Evolutionary conservation across 129 eudicot species (phyloP).

Genomic region (Heracleum sosnowskyi): DNA sequence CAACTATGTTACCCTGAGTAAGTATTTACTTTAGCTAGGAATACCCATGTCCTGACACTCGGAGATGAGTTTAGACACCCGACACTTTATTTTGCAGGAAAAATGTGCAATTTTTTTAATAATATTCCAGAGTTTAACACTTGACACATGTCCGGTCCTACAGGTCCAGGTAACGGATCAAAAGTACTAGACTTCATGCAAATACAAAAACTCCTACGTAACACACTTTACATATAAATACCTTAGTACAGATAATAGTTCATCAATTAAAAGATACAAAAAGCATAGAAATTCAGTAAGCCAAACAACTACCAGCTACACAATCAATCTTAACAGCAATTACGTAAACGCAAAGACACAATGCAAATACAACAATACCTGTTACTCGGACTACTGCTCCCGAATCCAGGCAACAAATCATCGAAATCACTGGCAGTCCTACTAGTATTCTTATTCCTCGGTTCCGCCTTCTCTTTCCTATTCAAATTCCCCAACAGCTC

Average conservation of each 20-base stretch:
- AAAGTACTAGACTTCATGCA: not conserved
- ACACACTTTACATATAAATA: not conserved
- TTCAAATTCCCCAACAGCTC: conserved; percentile 74
- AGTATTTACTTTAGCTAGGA: not conserved
- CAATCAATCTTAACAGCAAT: not conserved
- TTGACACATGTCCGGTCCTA: not conserved
- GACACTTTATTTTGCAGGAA: not conserved
- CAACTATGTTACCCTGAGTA: not conserved
- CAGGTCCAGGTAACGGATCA: not conserved
- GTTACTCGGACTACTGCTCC: conserved; percentile 44
- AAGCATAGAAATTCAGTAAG: not conserved
- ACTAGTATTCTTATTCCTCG: conserved; percentile 14
- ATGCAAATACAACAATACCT: conserved; percentile 40
- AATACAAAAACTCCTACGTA: not conserved
- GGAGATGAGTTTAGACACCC: not conserved
- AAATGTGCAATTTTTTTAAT: too few relatives aligned
- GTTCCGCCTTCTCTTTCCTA: conserved; percentile 28
- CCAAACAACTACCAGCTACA: not conserved
- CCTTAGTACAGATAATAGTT: not conserved
- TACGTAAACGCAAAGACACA: not conserved
- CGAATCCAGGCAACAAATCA: conserved; percentile 83
- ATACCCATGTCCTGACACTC: not conserved
- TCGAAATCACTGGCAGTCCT: conserved; percentile 41
- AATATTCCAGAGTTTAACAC: not conserved
- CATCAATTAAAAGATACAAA: not conserved